Base-by-base conservation (phyloP, 192 early-diverging fungal species). In the Gryganskiella cystojenkinii region DNA sequence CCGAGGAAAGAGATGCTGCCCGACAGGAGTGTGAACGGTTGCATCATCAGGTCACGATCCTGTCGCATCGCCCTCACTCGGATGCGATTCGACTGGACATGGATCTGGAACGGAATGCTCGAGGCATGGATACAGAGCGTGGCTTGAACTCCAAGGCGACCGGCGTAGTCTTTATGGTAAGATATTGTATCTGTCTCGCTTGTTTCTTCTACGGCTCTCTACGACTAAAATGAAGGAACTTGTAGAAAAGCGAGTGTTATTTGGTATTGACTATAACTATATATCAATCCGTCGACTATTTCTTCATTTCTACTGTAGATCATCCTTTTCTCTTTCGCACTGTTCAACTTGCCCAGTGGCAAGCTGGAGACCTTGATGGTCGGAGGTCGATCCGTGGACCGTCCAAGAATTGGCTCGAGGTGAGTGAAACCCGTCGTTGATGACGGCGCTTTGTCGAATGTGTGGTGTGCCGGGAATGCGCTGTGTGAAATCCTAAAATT, bases 251-350 rank as follows among this genome's bases (percentile, higher is more conserved):
- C n/a, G n/a, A n/a, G n/a, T n/a, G n/a, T n/a, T n/a, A n/a, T n/a
- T n/a, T 44, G 28, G 52, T 66, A 31, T 40, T 28, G 31, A 49
- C 56, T 63, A 31, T 44, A 33, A 19, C 53, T 54, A 54, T 30
- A 19, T 25, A 56, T 20, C 42, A 33, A 25, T 49, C n/a, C 52
- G 43, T 53, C 44, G 4, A 70, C 62, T 30, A 37, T 58, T 40
- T 52, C 47, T n/a, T 44, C 17, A 42, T 42, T 62, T 57, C 20
- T 56, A 28, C 30, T 42, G 40, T 84, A 94, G 94, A 90, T 91
- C 11, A 83, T 94, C 49, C 70, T 96, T 30, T 93, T 96, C 64
- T 96, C 95, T 43, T 93, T 96, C 75, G 91, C 92, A 35, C 51
- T 95, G 66, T 89, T 96, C 44, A 88, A 91, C 49, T 71, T 96